Base-by-base conservation (phyloP, 345 rosid species). In the Arabis hirsuta region DNA sequence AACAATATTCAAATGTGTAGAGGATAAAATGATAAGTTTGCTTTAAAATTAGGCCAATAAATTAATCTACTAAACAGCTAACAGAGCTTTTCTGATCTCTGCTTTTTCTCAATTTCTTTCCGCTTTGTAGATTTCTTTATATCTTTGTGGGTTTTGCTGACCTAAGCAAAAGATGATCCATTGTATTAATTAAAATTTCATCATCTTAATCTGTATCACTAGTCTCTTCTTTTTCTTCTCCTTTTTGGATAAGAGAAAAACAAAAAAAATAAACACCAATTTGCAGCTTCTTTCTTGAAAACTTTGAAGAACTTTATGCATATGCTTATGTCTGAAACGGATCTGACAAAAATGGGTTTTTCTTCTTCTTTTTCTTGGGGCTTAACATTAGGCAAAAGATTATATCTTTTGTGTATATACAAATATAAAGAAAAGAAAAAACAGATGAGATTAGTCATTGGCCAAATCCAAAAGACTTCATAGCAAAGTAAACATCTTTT, bases 401-500 rank as follows among this genome's bases (percentile, higher is more conserved):
- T 31, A 50, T 20, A 24, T 59, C 74, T 76, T 62, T 66, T 78
- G 64, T 24, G 41, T 56, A 63, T 4, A 47, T 54, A 45, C 41
- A 36, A 22, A 36, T 38, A 52, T 24, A 46, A 63, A 8, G 47
- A 41, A 69, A 62, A 56, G 54, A 58, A 57, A 56, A 36, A 42
- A 59, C 43, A 64, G 72, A 65, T 65, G 73, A 65, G 77, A 53
- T 43, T 61, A 12, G 63, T 11, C 68, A 56, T 3, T 61, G 55
- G 69, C 79, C 74, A 61, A 75, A 76, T 62, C 45, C 54, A 76
- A 76, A 76, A 76, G 79, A 71, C 92, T 83, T 84, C 81, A 45
- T 76, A 43, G 80, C 88, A 88, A 90, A 86, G 97, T 43, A 85
- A 81, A 81, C 74, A 47, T 58, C 71, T 78, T 78, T 58, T 57